These are phyloP conservation scores for Ophiocordyceps camponoti-rufipedis DNA, from an alignment of 2,329 filamentous ascomycete genomes.

Conservation along the genomic window DNA sequence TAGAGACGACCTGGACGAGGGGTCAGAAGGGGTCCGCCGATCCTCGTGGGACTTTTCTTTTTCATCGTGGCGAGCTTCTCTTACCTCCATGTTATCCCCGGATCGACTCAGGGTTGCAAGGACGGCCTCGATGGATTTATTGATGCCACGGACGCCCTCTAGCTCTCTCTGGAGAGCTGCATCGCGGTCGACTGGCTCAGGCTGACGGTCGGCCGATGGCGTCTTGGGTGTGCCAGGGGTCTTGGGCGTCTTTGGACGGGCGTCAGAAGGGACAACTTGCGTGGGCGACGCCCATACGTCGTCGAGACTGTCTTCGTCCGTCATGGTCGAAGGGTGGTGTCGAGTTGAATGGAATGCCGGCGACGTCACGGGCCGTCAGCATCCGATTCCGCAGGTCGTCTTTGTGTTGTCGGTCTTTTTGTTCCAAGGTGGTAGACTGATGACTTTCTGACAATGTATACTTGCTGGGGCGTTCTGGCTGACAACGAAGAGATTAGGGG, in stretches of 20 bases:
- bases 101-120: constrained; percentile 54
- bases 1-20: constrained; percentile 53
- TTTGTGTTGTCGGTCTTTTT: too few relatives aligned
- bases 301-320: constrained; percentile 25
- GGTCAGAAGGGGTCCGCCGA: background rate
- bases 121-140: constrained; percentile 68
- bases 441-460: too few relatives aligned
- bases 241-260: constrained; percentile 20
- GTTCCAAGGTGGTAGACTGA: too few relatives aligned
- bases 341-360: too few relatives aligned
- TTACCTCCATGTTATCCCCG: constrained; percentile 59
- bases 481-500: background rate
- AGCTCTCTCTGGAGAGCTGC: constrained; percentile 61
- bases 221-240: constrained; percentile 30
- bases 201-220: constrained; percentile 18
- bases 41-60: background rate
- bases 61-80: background rate
- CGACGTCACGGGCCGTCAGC: too few relatives aligned
- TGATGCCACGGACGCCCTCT: constrained; percentile 68
- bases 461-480: too few relatives aligned
- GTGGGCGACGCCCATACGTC: constrained; percentile 28
- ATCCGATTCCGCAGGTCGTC: too few relatives aligned
- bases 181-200: constrained; percentile 45
- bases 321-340: constrained; percentile 15
- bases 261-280: constrained; percentile 11